Evolutionary conservation across 1,139 yeast genomes (phyloP).

Genomic region (Yamadazyma dushanensis): DNA sequence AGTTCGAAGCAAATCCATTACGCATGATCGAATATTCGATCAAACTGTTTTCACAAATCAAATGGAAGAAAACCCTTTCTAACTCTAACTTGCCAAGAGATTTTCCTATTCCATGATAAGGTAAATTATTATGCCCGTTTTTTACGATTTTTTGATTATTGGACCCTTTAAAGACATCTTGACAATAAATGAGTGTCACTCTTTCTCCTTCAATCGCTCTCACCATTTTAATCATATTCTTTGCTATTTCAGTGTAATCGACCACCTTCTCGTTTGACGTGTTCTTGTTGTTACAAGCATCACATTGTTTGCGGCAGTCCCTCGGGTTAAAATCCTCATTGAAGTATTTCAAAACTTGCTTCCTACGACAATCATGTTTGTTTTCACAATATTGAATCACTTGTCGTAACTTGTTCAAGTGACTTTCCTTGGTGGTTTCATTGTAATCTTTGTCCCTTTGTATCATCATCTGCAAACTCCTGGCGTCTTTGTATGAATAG

Average conservation of each 20-base stretch:
- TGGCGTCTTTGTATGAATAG: constrained; percentile 75
- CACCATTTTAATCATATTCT: constrained; percentile 59
- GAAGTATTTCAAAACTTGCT: constrained; percentile 85
- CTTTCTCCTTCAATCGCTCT: constrained; percentile 53
- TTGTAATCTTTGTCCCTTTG: constrained; percentile 72
- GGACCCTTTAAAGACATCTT: constrained; percentile 81
- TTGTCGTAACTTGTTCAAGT: constrained; percentile 72
- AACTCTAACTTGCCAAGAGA: constrained; percentile 62
- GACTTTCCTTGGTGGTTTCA: constrained; percentile 68
- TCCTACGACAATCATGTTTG: constrained; percentile 83
- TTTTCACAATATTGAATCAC: constrained; percentile 94
- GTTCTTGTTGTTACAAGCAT: constrained; percentile 67
- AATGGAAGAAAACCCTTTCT: constrained; percentile 78
- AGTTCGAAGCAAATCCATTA: constrained; percentile 77
- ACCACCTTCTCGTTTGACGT: constrained; percentile 45
- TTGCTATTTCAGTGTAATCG: constrained; percentile 72
- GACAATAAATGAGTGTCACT: constrained; percentile 79
- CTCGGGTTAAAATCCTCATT: constrained; percentile 75
- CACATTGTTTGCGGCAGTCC: constrained; percentile 75
- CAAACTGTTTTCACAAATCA: constrained; percentile 67
- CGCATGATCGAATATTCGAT: constrained; percentile 73
- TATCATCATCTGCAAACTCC: constrained; percentile 72
- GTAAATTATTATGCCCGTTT: constrained; percentile 60
- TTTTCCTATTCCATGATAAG: constrained; percentile 72
- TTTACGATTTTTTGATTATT: constrained; percentile 58